Base-by-base conservation (phyloP, 2,329 filamentous ascomycete genomes). In the Trichophyton mentagrophytes region DNA sequence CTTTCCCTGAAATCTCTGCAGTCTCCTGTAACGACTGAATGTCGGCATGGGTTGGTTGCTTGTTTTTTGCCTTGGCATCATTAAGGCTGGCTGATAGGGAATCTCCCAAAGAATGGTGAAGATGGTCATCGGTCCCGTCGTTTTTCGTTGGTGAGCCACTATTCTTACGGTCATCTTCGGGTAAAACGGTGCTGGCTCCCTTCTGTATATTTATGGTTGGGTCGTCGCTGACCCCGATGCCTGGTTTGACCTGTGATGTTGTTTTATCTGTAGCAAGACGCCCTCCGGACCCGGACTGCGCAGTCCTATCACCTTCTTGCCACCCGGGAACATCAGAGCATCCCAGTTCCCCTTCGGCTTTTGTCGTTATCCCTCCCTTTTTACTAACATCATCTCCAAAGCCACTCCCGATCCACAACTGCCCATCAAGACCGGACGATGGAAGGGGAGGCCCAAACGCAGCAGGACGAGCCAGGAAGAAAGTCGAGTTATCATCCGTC, bases 401-500 rank as follows among this genome's bases (percentile, higher is more conserved):
- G 22, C 90, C 90, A 69, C 86, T 92, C 3, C 92, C 92, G 61
- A 96, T 88, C 92, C 92, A 97, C 58, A 99, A 78, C 70, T 91
- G 88, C 15, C 90, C 91, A 69, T 89, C 95, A 65, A 97, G 76
- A 27, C 93, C 92, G 61, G 82, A 84, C 11, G 79, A 73, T 0
- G 88, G 88, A 44, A 99, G 77, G 44, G 82, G 77, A 3, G 93
- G 90, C 0, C 93, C 93, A 75, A 97, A 99, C 44, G 90, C 91
- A 59, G 93, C 93, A 62, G 93, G 93, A 57, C 93, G 82, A 49
- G 93, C 91, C 60, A 95, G 81, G 76, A 99, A 99, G 67, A 95
- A 95, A 11, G 93, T 99, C 66, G 90, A 96, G 74, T 99, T 99
- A 75, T 99, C 93, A 74, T 97, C 90, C 69, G 91, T 96, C 64